phyloP scores from a whole-genome alignment of 2,329 filamentous ascomycete genomes.

The Pseudogymnoascus pannorum region DNA sequence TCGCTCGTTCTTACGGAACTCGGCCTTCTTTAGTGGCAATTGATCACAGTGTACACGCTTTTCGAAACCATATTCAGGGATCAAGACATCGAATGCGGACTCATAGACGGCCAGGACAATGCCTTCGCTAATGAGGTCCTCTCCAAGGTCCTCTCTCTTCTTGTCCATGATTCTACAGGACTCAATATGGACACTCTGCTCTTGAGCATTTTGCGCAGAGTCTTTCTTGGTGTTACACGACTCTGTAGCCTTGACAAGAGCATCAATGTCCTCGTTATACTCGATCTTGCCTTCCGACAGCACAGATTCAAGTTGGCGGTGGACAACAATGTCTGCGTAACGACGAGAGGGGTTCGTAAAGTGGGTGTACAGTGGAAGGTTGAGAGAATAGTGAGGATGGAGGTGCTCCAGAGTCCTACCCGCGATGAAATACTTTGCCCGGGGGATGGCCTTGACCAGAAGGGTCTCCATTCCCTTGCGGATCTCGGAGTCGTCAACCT shows the following conservation, averaged over 20 bases:
- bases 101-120: conserved; percentile 97
- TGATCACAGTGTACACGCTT: conserved; percentile 99
- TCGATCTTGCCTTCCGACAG: conserved; percentile 76
- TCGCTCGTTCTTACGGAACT: conserved; percentile 93
- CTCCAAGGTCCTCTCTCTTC: conserved; percentile 75
- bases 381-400: conserved; percentile 84
- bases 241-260: conserved; percentile 84
- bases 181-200: conserved; percentile 98
- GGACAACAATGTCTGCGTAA: conserved; percentile 90
- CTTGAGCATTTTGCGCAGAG: conserved; percentile 91
- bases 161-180: conserved; percentile 95
- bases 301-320: conserved; percentile 84
- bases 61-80: conserved; percentile 97
- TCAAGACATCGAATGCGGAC: conserved; percentile 95
- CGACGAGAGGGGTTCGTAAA: conserved; percentile 93
- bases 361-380: conserved; percentile 90
- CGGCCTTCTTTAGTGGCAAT: conserved; percentile 96
- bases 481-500: conserved; percentile 78
- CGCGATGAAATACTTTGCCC: conserved; percentile 89
- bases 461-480: conserved; percentile 98
- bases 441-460: conserved; percentile 88
- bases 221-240: conserved; percentile 99
- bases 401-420: conserved; percentile 71
- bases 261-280: conserved; percentile 83
- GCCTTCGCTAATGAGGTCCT: conserved; percentile 89